These are phyloP conservation scores for Dictyostelium brefeldianum DNA, from an alignment of 78 protist genomes.

Conservation along the genomic window DNA sequence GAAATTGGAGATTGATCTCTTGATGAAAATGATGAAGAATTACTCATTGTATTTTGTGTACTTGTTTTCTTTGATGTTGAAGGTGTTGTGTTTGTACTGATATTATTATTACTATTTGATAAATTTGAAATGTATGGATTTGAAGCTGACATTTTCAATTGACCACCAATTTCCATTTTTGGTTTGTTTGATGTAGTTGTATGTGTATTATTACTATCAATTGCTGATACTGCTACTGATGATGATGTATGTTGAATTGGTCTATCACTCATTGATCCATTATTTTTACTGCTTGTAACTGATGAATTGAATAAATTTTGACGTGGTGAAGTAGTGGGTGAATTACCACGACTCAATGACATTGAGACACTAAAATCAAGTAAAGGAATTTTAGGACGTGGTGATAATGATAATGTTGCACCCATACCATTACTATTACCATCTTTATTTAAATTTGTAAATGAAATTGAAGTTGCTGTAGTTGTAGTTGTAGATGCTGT, in stretches of 20 bases:
- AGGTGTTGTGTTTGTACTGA: not conserved
- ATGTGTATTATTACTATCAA: not conserved
- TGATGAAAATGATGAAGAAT: not conserved
- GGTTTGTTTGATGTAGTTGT: not conserved
- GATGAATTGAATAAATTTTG: not conserved
- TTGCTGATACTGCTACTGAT: not conserved
- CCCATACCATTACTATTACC: not conserved
- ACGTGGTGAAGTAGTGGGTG: conserved; percentile 13
- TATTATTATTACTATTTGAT: not conserved
- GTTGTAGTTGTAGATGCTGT: not conserved
- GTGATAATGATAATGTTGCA: not conserved
- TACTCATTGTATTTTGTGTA: conserved; percentile 19
- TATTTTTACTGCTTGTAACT: not conserved
- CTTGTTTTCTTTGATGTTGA: not conserved
- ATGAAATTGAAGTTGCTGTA: not conserved
- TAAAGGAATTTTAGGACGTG: conserved; percentile 31
- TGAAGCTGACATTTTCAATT: not conserved
- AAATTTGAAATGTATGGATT: conserved; percentile 24
- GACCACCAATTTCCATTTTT: not conserved
- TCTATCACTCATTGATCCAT: conserved; percentile 13
- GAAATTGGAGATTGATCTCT: not conserved
- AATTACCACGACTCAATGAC: not conserved
- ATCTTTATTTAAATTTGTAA: not conserved
- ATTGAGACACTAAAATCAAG: not conserved
- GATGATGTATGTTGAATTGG: not conserved